Percentiles rank a stretch among this genome's conserved stretches.
These are phyloP conservation scores for Phytophthora chlamydospora DNA, from an alignment of 352 stramenopile species.

Conservation along the genomic window DNA sequence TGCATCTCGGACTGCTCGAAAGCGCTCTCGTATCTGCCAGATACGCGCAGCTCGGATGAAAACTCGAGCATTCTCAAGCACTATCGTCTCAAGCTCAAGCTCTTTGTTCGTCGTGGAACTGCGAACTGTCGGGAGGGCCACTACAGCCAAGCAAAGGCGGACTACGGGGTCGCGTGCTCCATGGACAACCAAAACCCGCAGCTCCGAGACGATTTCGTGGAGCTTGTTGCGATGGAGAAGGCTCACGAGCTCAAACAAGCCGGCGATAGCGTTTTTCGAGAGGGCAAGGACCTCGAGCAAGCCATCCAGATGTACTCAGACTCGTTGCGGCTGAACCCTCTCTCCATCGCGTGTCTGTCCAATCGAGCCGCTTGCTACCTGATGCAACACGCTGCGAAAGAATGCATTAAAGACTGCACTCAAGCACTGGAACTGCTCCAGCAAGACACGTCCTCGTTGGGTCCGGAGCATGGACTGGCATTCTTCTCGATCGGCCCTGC, in stretches of 20 bases:
- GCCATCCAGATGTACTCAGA: constrained; percentile 64
- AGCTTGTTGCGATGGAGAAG: constrained; percentile 65
- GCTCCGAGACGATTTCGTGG: constrained; percentile 70
- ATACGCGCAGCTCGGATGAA: constrained; percentile 46
- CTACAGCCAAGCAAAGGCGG: constrained; percentile 70
- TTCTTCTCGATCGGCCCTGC: constrained; percentile 67
- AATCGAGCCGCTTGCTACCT: constrained; percentile 79
- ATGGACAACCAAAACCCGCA: constrained; percentile 78
- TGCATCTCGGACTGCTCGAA: constrained; percentile 75
- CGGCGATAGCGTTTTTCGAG: constrained; percentile 54
- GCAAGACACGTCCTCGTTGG: constrained; percentile 20
- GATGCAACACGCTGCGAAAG: constrained; percentile 45
- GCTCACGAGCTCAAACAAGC: constrained; percentile 55
- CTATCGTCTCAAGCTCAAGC: constrained; percentile 75
- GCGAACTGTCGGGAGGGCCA: constrained; percentile 68
- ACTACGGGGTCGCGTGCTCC: constrained; percentile 79
- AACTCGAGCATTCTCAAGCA: constrained; percentile 46
- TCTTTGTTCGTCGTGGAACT: constrained; percentile 75
- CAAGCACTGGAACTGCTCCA: constrained; percentile 63
- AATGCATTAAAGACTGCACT: constrained; percentile 71
- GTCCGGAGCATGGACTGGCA: constrained; percentile 34
- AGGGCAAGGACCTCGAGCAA: constrained; percentile 41
- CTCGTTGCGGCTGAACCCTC: constrained; percentile 58
- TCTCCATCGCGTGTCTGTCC: constrained; percentile 75
- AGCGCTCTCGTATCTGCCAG: constrained; percentile 67